Percentiles rank a stretch among this genome's conserved stretches.
Conservation (phyloP, 257 asterid species). For the Echites panduratus region DNA sequence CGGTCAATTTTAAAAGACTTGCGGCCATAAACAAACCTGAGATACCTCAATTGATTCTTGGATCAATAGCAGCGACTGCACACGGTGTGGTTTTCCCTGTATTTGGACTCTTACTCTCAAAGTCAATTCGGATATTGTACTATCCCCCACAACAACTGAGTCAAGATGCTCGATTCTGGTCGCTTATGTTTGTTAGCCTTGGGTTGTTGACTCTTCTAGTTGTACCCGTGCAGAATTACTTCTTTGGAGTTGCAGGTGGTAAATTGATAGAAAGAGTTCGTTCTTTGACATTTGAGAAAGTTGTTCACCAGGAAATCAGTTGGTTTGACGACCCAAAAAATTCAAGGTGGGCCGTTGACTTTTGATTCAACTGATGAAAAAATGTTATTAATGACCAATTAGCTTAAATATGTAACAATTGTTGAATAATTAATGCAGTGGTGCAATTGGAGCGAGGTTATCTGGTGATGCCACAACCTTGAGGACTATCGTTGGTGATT, state of each 20-base stretch:
- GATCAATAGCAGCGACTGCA: slow-evolving; percentile 48
- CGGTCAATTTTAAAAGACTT: slow-evolving; percentile 44
- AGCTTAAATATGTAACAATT: neutral
- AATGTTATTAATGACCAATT: too few relatives aligned
- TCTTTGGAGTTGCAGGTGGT: slow-evolving; percentile 81
- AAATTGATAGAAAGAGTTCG: slow-evolving; percentile 63
- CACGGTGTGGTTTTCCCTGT: slow-evolving; percentile 63
- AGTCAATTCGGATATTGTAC: slow-evolving; percentile 52
- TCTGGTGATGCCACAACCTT: slow-evolving; percentile 71
- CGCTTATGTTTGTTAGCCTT: slow-evolving; percentile 39
- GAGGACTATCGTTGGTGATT: slow-evolving; percentile 68
- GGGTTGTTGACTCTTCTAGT: slow-evolving; percentile 32
- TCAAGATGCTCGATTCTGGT: slow-evolving; percentile 57
- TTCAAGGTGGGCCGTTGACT: slow-evolving; percentile 53
- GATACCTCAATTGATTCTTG: slow-evolving; percentile 44
- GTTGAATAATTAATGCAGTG: slow-evolving; percentile 37
- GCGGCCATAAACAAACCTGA: slow-evolving; percentile 62
- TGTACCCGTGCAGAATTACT: slow-evolving; percentile 55
- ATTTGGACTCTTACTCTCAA: slow-evolving; percentile 62
- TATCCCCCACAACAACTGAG: slow-evolving; percentile 48
- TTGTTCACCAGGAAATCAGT: slow-evolving; percentile 76
- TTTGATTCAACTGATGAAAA: neutral
- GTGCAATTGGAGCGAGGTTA: slow-evolving; percentile 81
- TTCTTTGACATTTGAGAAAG: slow-evolving; percentile 54
- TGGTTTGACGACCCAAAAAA: slow-evolving; percentile 89